Evolutionary conservation across 2,329 filamentous ascomycete genomes (phyloP).

Genomic region (Ophiocordyceps camponoti-saundersi): DNA sequence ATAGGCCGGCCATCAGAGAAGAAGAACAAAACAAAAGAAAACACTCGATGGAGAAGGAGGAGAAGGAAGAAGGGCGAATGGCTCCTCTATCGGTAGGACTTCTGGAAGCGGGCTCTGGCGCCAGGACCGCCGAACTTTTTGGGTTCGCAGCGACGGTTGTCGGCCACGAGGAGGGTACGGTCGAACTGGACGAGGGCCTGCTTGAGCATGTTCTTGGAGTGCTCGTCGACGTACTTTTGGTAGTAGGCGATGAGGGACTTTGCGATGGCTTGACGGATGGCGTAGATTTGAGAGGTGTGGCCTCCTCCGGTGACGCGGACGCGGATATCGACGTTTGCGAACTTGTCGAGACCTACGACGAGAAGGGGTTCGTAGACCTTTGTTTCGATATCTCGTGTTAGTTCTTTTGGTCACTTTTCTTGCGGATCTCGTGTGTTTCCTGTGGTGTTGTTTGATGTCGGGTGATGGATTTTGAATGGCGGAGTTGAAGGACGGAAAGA

Average conservation of each 20-base stretch:
- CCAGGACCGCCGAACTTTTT: slow-evolving; percentile 95
- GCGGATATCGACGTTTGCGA: slow-evolving; percentile 90
- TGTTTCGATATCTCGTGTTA: neutral
- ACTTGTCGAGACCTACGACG: slow-evolving; percentile 94
- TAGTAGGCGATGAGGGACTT: slow-evolving; percentile 72
- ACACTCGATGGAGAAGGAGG: no score
- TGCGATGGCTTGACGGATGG: slow-evolving; percentile 96
- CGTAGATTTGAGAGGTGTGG: slow-evolving; percentile 95
- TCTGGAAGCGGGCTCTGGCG: slow-evolving; percentile 94
- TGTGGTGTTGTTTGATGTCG: no score
- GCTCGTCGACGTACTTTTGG: slow-evolving; percentile 99
- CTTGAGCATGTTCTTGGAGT: slow-evolving; percentile 99
- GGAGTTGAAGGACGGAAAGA: no score
- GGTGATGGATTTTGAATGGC: slow-evolving; percentile 4
- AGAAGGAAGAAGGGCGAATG: no score
- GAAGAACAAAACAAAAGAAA: neutral
- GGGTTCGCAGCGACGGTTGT: slow-evolving; percentile 97
- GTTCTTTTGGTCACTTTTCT: no score
- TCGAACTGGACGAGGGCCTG: slow-evolving; percentile 90
- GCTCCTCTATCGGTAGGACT: slow-evolving; percentile 86
- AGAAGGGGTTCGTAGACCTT: slow-evolving; percentile 95
- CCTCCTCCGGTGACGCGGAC: slow-evolving; percentile 93
- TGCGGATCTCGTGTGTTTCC: no score
- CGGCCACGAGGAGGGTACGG: slow-evolving; percentile 92
- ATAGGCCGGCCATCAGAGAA: no score